Conservation (phyloP, 2,329 filamentous ascomycete genomes). For the Calonectria leucothoes region DNA sequence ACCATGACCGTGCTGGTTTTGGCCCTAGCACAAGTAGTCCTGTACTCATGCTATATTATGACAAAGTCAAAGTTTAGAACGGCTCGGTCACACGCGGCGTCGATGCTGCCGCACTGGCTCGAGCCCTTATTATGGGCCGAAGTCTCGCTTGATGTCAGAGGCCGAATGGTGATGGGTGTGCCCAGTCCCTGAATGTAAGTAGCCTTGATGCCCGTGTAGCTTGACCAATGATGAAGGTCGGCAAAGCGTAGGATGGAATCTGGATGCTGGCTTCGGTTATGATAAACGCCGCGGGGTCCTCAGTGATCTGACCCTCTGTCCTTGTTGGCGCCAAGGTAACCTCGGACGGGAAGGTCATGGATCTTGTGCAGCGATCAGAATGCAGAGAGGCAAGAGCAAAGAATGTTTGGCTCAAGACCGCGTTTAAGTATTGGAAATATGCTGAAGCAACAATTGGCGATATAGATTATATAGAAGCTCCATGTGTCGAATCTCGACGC, state of each 20-base stretch:
- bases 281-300: slow-evolving; percentile 4
- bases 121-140: slow-evolving; percentile 28
- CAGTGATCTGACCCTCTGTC: background rate
- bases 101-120: slow-evolving; percentile 28
- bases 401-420: slow-evolving; percentile 22
- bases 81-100: slow-evolving; percentile 29
- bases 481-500: slow-evolving; percentile 12
- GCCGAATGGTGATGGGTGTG: background rate
- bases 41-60: slow-evolving; percentile 21
- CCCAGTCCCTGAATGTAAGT: slow-evolving; percentile 20
- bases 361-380: slow-evolving; percentile 20
- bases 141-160: background rate
- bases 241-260: slow-evolving; percentile 20
- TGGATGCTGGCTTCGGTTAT: slow-evolving; percentile 19
- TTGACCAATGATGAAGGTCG: background rate
- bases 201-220: background rate
- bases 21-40: slow-evolving; percentile 19
- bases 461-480: background rate
- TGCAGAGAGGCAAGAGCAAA: slow-evolving; percentile 22
- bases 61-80: slow-evolving; percentile 21
- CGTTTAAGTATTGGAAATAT: slow-evolving; percentile 30
- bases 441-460: slow-evolving; percentile 20
- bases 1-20: slow-evolving; percentile 14
- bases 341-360: slow-evolving; percentile 27
- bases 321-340: slow-evolving; percentile 12